phyloP scores from a whole-genome alignment of 2,329 filamentous ascomycete species.

The Acrocalymma vagum region DNA sequence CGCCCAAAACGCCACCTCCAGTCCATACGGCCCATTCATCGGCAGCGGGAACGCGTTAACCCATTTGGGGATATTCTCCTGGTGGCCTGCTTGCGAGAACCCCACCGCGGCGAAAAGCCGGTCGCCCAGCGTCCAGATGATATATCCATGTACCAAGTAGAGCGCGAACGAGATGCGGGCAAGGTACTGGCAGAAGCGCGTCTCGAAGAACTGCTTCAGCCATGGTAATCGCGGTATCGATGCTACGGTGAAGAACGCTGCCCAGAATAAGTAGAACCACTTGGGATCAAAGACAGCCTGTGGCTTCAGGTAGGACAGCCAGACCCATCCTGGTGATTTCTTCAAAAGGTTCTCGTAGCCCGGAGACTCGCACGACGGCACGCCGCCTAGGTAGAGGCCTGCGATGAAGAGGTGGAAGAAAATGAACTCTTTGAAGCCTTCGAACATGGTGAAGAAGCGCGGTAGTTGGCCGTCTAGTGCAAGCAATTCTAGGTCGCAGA shows the following conservation, averaged over 20 bases:
- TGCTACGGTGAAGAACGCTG: constrained; percentile 64
- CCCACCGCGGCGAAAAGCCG: constrained; percentile 70
- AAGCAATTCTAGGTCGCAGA: constrained; percentile 47
- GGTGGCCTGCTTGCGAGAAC: constrained; percentile 60
- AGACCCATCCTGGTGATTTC: constrained; percentile 68
- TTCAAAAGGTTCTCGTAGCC: constrained; percentile 59
- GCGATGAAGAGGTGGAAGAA: constrained; percentile 54
- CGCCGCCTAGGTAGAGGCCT: constrained; percentile 67
- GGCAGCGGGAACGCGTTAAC: constrained; percentile 64
- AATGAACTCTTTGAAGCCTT: constrained; percentile 59
- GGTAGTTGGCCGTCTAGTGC: constrained; percentile 35
- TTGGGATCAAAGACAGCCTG: constrained; percentile 72
- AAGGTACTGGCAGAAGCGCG: constrained; percentile 62
- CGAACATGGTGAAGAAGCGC: constrained; percentile 58
- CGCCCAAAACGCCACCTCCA: constrained; percentile 64
- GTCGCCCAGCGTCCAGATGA: constrained; percentile 57
- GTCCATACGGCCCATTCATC: constrained; percentile 64
- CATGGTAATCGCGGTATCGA: constrained; percentile 65
- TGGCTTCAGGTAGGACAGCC: constrained; percentile 68
- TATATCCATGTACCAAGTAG: constrained; percentile 66
- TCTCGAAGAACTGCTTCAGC: constrained; percentile 57
- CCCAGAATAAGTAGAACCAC: constrained; percentile 74
- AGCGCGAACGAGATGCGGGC: constrained; percentile 66
- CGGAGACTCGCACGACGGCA: constrained; percentile 59
- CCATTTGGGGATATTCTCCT: constrained; percentile 64